Percentiles rank a stretch among this genome's conserved stretches.
phyloP scores from a whole-genome alignment of 257 asterid species.

The Nicotiana obtusifolia region DNA sequence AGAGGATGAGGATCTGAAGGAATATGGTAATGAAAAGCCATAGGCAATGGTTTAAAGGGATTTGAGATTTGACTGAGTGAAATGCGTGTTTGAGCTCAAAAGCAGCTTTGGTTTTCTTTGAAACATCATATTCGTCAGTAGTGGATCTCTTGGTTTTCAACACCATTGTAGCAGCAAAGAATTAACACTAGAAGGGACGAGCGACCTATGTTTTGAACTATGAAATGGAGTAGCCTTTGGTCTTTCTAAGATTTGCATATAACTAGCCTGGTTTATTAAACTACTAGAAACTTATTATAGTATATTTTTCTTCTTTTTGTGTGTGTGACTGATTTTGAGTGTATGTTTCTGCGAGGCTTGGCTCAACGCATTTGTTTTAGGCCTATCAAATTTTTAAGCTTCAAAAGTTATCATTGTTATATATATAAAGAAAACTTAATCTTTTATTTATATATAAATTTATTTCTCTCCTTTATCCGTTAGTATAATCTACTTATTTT shows the following conservation, averaged over 20 bases:
- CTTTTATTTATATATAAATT: too few relatives aligned
- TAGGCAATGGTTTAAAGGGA: constrained; percentile 10
- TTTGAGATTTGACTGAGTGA: constrained; percentile 13
- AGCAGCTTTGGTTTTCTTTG: neutral
- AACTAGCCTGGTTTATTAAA: neutral
- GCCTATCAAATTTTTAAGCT: too few relatives aligned
- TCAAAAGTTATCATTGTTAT: too few relatives aligned
- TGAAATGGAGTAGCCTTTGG: neutral
- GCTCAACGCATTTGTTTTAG: too few relatives aligned
- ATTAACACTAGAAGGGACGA: neutral
- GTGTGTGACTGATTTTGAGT: neutral
- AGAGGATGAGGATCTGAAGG: constrained; percentile 13
- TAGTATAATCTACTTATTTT: too few relatives aligned
- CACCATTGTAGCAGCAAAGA: neutral
- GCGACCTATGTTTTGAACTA: neutral
- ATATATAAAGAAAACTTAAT: too few relatives aligned
- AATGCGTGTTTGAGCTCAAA: constrained; percentile 6
- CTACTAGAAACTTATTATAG: neutral
- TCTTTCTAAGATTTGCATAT: neutral
- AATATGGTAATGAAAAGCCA: constrained; percentile 12
- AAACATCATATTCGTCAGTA: neutral
- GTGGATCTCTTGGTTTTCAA: neutral
- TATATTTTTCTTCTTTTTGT: neutral
- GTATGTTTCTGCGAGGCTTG: neutral
- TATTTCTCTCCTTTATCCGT: too few relatives aligned